These are phyloP conservation scores for Aspergillus terreus DNA, from an alignment of 2,329 filamentous ascomycete species.

Conservation along the genomic window DNA sequence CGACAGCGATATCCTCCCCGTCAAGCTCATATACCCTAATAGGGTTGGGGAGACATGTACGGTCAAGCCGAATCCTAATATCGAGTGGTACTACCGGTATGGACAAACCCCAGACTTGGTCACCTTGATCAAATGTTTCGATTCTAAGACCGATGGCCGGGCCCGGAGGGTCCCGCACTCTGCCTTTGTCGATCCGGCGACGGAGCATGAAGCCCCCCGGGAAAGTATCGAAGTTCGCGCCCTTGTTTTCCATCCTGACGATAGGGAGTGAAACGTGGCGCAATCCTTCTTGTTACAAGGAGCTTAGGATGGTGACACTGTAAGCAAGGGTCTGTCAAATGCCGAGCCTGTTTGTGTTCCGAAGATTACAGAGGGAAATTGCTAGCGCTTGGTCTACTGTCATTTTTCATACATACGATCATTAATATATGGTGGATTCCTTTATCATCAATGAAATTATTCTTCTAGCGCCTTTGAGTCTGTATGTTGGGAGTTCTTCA, in stretches of 20 bases:
- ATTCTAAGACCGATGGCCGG: slow-evolving; percentile 54
- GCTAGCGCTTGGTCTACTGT: too few relatives aligned
- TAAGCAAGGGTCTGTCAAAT: too few relatives aligned
- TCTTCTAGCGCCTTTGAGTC: too few relatives aligned
- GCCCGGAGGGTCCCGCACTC: slow-evolving; percentile 55
- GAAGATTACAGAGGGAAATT: too few relatives aligned
- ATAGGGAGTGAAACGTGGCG: slow-evolving; percentile 19
- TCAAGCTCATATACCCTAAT: slow-evolving; percentile 50
- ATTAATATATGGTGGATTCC: too few relatives aligned
- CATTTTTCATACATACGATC: too few relatives aligned
- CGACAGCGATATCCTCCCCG: slow-evolving; percentile 50
- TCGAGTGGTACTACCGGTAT: slow-evolving; percentile 54
- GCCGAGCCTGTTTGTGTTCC: too few relatives aligned
- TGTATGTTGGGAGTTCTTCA: background rate
- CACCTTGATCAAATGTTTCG: slow-evolving; percentile 60
- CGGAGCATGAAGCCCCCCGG: slow-evolving; percentile 34
- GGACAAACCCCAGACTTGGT: slow-evolving; percentile 53
- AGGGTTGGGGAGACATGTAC: slow-evolving; percentile 50
- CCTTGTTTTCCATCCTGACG: slow-evolving; percentile 50
- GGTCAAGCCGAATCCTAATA: slow-evolving; percentile 40
- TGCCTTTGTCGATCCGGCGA: slow-evolving; percentile 52
- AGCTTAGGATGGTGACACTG: background rate
- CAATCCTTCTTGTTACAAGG: too few relatives aligned
- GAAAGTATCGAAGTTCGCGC: slow-evolving; percentile 57
- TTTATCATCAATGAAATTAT: too few relatives aligned